Evolutionary conservation across 192 early-diverging fungal genomes (phyloP).

Genomic region (Spinellus fusiger): DNA sequence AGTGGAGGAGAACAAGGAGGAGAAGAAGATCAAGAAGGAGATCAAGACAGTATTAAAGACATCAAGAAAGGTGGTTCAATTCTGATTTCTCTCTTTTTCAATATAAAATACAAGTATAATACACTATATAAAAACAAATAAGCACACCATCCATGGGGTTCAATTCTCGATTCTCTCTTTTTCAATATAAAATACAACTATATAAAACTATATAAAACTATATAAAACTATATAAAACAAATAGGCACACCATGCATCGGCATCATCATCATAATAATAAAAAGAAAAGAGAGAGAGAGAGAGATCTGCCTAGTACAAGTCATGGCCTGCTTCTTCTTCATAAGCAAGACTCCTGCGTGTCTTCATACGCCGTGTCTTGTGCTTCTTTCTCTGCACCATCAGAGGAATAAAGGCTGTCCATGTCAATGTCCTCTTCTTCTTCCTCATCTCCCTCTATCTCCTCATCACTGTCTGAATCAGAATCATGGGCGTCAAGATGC

Average conservation of each 20-base stretch:
- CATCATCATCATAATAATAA: neutral
- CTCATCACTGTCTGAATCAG: neutral
- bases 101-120: neutral
- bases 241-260: no score
- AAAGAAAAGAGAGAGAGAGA: neutral
- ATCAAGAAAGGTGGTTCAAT: slow-evolving; percentile 14
- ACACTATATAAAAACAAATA: neutral
- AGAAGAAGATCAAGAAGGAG: slow-evolving; percentile 10
- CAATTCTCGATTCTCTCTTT: no score
- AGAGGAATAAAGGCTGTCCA: neutral
- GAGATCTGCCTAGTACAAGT: neutral
- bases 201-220: no score
- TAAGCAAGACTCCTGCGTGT: no score
- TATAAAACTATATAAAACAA: no score
- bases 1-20: slow-evolving; percentile 7
- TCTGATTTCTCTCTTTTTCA: neutral
- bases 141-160: neutral
- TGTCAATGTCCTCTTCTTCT: neutral
- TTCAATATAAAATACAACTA: neutral
- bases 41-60: slow-evolving; percentile 4
- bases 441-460: neutral
- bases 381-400: neutral
- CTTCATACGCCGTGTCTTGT: neutral
- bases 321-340: neutral
- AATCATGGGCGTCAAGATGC: neutral